Evolutionary conservation across 192 early-diverging fungal species (phyloP), one percentile per base, ranked within the genome.

Genomic region (Podila epicladia): DNA sequence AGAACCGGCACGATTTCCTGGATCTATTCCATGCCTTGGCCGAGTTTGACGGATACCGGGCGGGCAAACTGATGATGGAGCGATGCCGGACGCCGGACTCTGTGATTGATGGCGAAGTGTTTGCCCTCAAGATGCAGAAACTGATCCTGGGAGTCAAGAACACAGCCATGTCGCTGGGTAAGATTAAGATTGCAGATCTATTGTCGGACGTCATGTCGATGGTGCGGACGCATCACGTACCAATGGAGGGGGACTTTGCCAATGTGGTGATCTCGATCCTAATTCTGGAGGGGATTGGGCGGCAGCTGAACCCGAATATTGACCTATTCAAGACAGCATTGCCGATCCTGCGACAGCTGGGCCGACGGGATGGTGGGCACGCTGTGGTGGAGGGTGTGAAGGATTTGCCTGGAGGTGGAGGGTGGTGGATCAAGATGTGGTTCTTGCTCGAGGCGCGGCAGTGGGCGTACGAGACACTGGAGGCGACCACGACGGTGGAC

Each of bases 251-350:
- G 0, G 97, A 97, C 71, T 99, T 98, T 85, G 92, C 94, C 9
- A 98, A 97, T 84, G 92, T 98, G 20, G 91, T 96, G 11, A 91
- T 99, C 45, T 91, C 94, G 9, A 94, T 97, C 66, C 89, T 98
- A 85, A 87, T 99, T 64, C 78, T 99, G 2, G 98, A 99, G 82
- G 98, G 98, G 0, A 95, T 99, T 80, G 98, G 98, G 6, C 79
- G 95, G 28, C 90, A 93, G 55, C 78, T 99, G 62, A 94, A 99
- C 82, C 95, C 96, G 0, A 90, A 95, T 11, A 87, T 97, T 26
- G 98, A 99, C 83, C 86, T 99, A 31, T 87, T 99, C 74, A 92
- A 95, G 58, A 93, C 85, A 17, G 93, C 94, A 7, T 64, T 94
- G 58, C 94, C 94, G 0, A 90, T 95, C 45, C 75, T 95, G 19